A percentile compares a stretch with the other conserved stretches of the same genome.
phyloP scores from a whole-genome alignment of 2,329 filamentous ascomycete genomes.

The Orbilia blumenaviensis region DNA sequence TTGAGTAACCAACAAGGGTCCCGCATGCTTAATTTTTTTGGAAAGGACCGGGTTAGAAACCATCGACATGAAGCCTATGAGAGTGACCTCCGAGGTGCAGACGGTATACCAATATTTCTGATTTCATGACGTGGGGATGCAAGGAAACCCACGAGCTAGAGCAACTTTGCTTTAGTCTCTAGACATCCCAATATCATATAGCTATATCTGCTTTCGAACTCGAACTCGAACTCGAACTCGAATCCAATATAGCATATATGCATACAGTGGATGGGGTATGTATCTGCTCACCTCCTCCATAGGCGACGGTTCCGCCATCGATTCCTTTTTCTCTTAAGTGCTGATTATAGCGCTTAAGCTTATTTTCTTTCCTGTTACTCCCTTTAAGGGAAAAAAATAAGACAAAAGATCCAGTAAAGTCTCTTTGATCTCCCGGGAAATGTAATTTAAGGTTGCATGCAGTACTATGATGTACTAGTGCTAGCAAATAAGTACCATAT shows the following conservation, averaged over 20 bases:
- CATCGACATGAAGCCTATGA: neutral
- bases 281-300: constrained; percentile 37
- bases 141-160: constrained; percentile 88
- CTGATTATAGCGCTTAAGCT: no score
- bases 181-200: no score
- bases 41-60: constrained; percentile 53
- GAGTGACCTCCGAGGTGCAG: neutral
- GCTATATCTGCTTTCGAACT: no score
- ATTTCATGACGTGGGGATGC: constrained; percentile 92
- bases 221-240: no score
- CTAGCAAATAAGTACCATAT: no score
- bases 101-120: constrained; percentile 75
- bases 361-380: no score
- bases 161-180: neutral
- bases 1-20: constrained; percentile 84
- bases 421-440: no score
- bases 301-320: constrained; percentile 39
- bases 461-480: no score
- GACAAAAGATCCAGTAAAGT: no score
- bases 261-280: neutral
- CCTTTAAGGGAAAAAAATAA: no score
- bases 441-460: neutral
- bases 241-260: no score
- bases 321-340: neutral
- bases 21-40: constrained; percentile 63